phyloP scores from a whole-genome alignment of 148 eudicot species.

The Vaccinium macrocarpon region DNA sequence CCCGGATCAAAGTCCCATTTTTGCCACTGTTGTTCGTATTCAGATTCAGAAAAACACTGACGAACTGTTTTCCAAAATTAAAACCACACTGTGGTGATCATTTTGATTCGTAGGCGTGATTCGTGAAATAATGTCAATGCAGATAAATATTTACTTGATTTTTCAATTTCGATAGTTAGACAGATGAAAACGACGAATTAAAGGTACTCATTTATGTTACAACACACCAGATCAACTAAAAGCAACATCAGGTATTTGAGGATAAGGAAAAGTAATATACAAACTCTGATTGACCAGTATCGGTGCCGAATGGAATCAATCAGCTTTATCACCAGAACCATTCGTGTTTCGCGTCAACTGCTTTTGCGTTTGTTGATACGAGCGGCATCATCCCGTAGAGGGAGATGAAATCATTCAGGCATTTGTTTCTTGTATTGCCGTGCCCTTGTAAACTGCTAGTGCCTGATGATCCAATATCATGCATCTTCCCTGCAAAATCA shows the following conservation, averaged over 20 bases:
- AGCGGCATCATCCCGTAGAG: constrained; percentile 58
- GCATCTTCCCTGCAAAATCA: constrained; percentile 52
- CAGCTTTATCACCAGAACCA: constrained; percentile 59
- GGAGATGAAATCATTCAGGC: constrained; percentile 60
- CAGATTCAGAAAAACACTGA: background rate
- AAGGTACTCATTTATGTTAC: background rate
- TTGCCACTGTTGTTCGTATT: background rate
- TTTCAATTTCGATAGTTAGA: background rate
- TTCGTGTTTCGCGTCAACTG: constrained; percentile 46
- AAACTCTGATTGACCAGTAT: background rate
- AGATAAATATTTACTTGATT: background rate
- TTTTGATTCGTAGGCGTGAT: background rate
- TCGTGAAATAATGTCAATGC: background rate
- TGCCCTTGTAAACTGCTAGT: constrained; percentile 57
- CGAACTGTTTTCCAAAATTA: too few relatives aligned
- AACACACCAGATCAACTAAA: background rate
- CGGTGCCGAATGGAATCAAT: background rate
- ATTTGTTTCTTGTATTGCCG: constrained; percentile 46
- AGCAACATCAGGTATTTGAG: background rate
- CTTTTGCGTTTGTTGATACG: constrained; percentile 53
- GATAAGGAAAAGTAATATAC: background rate
- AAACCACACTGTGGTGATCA: too few relatives aligned
- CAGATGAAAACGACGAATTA: background rate
- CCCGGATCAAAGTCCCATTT: too few relatives aligned
- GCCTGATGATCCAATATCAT: constrained; percentile 60